These are phyloP conservation scores for Cystoderma amianthinum DNA, from an alignment of 768 basidiomycete species.

Conservation along the genomic window DNA sequence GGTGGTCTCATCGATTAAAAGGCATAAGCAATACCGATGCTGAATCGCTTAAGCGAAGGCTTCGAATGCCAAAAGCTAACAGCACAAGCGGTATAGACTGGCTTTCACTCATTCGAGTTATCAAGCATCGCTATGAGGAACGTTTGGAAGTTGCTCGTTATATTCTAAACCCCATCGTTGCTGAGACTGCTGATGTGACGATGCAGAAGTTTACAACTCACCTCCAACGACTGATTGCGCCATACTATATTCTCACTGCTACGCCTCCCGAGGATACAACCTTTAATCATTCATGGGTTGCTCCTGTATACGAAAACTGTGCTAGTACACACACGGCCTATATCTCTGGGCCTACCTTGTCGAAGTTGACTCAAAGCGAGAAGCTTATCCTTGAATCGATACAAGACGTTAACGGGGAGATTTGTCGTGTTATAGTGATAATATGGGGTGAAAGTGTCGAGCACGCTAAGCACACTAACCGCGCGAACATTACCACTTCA, in stretches of 20 bases:
- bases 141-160: conserved; percentile 18
- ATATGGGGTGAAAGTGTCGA: conserved; percentile 4
- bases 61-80: too few species aligned
- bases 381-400: neutral
- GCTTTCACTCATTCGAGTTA: conserved; percentile 16
- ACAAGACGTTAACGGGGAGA: conserved; percentile 3
- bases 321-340: conserved; percentile 18
- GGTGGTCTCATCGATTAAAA: conserved; percentile 21
- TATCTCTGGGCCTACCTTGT: conserved; percentile 4
- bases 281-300: conserved; percentile 16
- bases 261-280: neutral
- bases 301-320: conserved; percentile 20
- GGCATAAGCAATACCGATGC: conserved; percentile 17
- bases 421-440: conserved; percentile 5
- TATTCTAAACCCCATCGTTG: conserved; percentile 9
- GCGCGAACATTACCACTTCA: neutral
- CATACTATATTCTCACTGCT: conserved; percentile 3
- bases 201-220: conserved; percentile 1
- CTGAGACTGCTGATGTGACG: conserved; percentile 2
- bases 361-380: conserved; percentile 20
- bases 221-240: neutral
- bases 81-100: conserved; percentile 23
- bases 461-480: neutral
- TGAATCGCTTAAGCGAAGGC: conserved; percentile 1
- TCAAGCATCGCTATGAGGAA: conserved; percentile 21